Base-by-base conservation (phyloP, 2,329 filamentous ascomycete genomes). In the Cercospora zeina region DNA sequence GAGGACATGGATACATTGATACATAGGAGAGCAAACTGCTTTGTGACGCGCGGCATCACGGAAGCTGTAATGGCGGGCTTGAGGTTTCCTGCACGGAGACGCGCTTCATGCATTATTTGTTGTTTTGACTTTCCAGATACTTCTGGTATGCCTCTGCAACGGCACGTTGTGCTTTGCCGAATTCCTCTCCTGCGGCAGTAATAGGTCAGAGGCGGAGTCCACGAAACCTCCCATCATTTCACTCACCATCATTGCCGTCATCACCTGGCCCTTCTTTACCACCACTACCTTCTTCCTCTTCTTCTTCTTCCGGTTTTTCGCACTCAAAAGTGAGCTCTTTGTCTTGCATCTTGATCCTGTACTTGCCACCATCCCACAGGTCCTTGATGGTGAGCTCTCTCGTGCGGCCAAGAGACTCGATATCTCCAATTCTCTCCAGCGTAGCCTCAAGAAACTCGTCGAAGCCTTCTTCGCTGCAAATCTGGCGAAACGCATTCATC, bases 321-420 rank as follows among this genome's bases (percentile, higher is more conserved):
- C 81, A 77, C 31, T 78, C 75, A 60, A 83, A 81, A 56, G 81
- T 80, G 42, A 81, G 73, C 6, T 76, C 77, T 8, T 80, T 80
- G 39, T 75, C 77, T 66, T 80, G 75, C 64, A 80, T 79, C 45
- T 77, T 75, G 64, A 93, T 83, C 65, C 86, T 83, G 73, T 96
- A 97, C 75, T 88, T 89, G 1, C 92, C 92, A 11, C 90, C 87
- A 33, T 93, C 80, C 72, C 95, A 93, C 39, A 97, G 81, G 75
- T 97, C 95, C 79, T 99, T 99, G 67, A 96, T 90, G 1, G 96
- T 96, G 57, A 99, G 76, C 77, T 99, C 95, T 65, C 93, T 87
- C n/a, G 95, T 99, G 65, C 95, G 83, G 36, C 93, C 93, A 65
- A 99, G 81, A 71, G 88, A 93, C 80, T 99, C 95, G 73, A 99